Evolutionary conservation across 2,329 filamentous ascomycete species (phyloP).

Genomic region (Leptoxyphium fumago): DNA sequence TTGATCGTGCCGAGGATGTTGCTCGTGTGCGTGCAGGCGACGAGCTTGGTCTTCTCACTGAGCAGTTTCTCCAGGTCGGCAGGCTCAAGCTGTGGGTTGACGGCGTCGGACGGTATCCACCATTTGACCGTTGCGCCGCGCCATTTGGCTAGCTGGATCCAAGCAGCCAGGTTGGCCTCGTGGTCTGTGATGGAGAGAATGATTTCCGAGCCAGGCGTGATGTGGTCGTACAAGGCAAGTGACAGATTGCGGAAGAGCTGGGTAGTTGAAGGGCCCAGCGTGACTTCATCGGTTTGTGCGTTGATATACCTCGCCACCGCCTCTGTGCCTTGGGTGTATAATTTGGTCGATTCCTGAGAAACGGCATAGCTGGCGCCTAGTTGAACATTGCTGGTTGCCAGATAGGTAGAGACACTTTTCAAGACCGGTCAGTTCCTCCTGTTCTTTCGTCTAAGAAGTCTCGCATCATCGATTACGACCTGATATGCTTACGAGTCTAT

Average conservation of each 20-base stretch:
- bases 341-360: constrained; percentile 42
- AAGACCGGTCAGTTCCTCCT: too few species aligned
- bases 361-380: constrained; percentile 55
- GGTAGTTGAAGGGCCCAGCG: constrained; percentile 59
- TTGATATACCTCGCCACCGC: constrained; percentile 60
- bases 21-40: constrained; percentile 58
- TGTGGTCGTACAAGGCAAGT: constrained; percentile 39
- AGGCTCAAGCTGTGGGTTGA: constrained; percentile 44
- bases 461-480: not conserved
- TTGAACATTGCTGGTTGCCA: constrained; percentile 57
- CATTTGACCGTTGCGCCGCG: constrained; percentile 51
- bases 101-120: constrained; percentile 38
- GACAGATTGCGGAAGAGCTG: constrained; percentile 60
- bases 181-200: constrained; percentile 61
- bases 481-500: constrained; percentile 43
- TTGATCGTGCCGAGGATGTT: constrained; percentile 62
- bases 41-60: constrained; percentile 49
- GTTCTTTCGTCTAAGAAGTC: not conserved
- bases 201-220: constrained; percentile 41
- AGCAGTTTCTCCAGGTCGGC: constrained; percentile 45
- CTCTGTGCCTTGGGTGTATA: constrained; percentile 45
- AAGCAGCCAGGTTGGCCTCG: constrained; percentile 62
- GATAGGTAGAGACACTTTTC: constrained; percentile 47
- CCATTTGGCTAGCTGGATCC: constrained; percentile 51
- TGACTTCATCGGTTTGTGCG: constrained; percentile 50